Conservation (phyloP, 2,329 filamentous ascomycete genomes). For the Paracamarosporium sp. region DNA sequence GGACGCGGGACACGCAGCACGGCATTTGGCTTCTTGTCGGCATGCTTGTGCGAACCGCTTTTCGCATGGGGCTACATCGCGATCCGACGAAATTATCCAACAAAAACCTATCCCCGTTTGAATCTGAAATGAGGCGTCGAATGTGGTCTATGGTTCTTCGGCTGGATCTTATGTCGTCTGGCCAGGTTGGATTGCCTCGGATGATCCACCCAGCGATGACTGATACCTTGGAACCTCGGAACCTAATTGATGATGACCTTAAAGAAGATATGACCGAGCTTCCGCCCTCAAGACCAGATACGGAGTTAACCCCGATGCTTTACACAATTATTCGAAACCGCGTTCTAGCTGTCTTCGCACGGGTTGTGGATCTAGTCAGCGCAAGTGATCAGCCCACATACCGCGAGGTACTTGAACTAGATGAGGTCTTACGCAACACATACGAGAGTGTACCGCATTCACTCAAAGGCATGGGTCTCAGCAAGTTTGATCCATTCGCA, state of each 20-base stretch:
- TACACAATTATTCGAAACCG: constrained; percentile 35
- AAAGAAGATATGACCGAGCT: constrained; percentile 42
- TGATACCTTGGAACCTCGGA: constrained; percentile 49
- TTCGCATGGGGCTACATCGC: constrained; percentile 53
- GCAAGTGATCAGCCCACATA: constrained; percentile 34
- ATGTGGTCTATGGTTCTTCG: constrained; percentile 63
- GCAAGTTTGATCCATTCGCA: constrained; percentile 19
- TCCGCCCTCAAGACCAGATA: constrained; percentile 35
- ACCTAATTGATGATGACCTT: constrained; percentile 51
- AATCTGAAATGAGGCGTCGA: constrained; percentile 66
- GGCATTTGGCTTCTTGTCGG: constrained; percentile 37
- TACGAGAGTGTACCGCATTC: constrained; percentile 28
- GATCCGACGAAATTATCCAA: constrained; percentile 44
- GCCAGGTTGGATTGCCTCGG: constrained; percentile 48
- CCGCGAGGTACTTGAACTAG: constrained; percentile 35
- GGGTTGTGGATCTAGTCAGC: constrained; percentile 37
- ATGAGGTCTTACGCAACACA: constrained; percentile 27
- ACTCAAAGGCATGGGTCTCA: constrained; percentile 18
- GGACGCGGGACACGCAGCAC: constrained; percentile 37
- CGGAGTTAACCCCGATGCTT: constrained; percentile 33
- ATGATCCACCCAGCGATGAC: constrained; percentile 46
- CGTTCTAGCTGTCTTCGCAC: constrained; percentile 30
- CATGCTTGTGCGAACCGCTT: constrained; percentile 39
- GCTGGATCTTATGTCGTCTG: constrained; percentile 47
- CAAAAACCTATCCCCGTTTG: constrained; percentile 55